Evolutionary conservation across 2,329 filamentous ascomycete genomes (phyloP).

Genomic region (Aspergillus pseudotamarii): DNA sequence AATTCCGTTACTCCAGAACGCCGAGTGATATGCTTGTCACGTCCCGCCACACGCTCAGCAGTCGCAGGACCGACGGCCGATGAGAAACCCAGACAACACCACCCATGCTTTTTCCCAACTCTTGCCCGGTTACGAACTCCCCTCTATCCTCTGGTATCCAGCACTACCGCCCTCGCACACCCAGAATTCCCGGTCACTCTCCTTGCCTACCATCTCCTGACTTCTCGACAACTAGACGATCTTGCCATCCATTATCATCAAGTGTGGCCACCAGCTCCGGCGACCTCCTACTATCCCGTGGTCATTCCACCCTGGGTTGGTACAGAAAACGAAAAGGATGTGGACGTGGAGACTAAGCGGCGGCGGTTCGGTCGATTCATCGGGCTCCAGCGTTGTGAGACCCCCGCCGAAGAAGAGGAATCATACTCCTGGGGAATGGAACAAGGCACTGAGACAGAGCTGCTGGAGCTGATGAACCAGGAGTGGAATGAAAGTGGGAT

Average conservation of each 20-base stretch:
- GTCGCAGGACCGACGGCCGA: background rate
- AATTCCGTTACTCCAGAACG: background rate
- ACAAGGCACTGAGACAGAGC: slow-evolving; percentile 17
- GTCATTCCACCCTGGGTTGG: slow-evolving; percentile 35
- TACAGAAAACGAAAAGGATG: slow-evolving; percentile 15
- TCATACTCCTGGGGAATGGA: background rate
- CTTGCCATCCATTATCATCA: slow-evolving; percentile 49
- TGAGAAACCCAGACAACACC: slow-evolving; percentile 1
- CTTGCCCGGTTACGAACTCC: slow-evolving; percentile 33
- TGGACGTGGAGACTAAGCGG: slow-evolving; percentile 42
- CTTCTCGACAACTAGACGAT: slow-evolving; percentile 42
- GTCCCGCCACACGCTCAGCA: background rate
- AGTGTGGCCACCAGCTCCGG: slow-evolving; percentile 35
- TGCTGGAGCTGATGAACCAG: slow-evolving; percentile 27
- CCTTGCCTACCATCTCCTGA: slow-evolving; percentile 46
- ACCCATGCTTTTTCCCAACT: slow-evolving; percentile 15
- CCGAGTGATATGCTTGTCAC: background rate
- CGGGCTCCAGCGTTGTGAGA: slow-evolving; percentile 42
- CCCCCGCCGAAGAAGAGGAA: slow-evolving; percentile 18
- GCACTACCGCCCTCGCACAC: slow-evolving; percentile 38
- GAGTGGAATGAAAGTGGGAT: slow-evolving; percentile 30
- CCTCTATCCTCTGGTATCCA: slow-evolving; percentile 41
- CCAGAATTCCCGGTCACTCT: slow-evolving; percentile 42
- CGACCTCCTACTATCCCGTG: slow-evolving; percentile 40
- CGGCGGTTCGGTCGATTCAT: slow-evolving; percentile 48